phyloP scores from a whole-genome alignment of 2,329 filamentous ascomycete species.

The Cladosporium sp. region DNA sequence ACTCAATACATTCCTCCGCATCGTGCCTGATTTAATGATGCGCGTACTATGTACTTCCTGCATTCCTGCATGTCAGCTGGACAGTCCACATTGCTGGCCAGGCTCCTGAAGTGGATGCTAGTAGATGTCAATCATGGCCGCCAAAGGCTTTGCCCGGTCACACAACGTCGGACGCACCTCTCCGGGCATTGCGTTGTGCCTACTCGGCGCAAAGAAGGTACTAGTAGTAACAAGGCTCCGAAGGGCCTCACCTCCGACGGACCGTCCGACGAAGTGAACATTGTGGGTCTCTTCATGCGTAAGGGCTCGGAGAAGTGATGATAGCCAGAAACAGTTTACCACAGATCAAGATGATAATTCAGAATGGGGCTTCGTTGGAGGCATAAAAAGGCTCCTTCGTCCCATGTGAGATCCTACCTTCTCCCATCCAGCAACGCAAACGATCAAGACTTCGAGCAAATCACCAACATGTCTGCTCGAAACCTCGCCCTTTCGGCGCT shows the following conservation, averaged over 20 bases:
- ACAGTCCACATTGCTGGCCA: background rate
- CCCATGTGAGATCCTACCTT: background rate
- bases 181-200: background rate
- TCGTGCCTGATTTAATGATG: background rate
- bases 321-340: background rate
- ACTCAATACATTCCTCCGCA: background rate
- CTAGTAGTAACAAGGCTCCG: background rate
- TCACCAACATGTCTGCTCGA: conserved; percentile 34
- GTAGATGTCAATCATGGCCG: background rate
- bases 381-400: background rate
- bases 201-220: too few species aligned
- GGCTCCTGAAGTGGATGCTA: background rate
- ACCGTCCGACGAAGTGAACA: conserved; percentile 5
- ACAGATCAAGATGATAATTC: background rate
- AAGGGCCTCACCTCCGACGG: conserved; percentile 4
- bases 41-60: background rate
- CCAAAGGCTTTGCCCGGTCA: background rate
- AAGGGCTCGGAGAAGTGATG: background rate
- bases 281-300: background rate
- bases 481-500: conserved; percentile 37
- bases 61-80: conserved; percentile 8
- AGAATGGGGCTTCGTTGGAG: background rate
- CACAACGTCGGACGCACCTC: background rate
- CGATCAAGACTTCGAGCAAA: background rate
- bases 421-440: background rate